Conservation (phyloP, 306 rosid genomes). For the Inga leiocalycina region DNA sequence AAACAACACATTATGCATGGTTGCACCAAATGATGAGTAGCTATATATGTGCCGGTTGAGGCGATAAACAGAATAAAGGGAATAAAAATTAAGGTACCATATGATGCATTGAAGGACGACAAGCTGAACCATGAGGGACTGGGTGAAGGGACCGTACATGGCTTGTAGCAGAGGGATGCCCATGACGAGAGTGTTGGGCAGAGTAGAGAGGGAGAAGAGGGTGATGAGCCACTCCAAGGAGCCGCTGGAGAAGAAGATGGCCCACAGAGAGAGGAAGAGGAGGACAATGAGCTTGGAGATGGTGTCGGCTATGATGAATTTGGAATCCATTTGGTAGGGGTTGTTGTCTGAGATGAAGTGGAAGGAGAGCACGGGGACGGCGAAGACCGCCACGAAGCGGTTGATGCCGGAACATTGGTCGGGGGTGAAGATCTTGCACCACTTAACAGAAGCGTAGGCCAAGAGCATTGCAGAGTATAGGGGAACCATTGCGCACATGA, state of each 20-base stretch:
- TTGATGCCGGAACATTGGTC: conserved; percentile 93
- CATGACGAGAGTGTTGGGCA: conserved; percentile 91
- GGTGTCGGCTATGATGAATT: conserved; percentile 75
- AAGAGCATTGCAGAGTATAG: conserved; percentile 84
- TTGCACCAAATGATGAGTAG: background rate
- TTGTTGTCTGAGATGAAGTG: conserved; percentile 82
- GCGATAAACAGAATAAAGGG: background rate
- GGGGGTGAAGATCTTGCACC: conserved; percentile 87
- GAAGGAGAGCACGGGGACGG: conserved; percentile 86
- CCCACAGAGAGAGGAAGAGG: conserved; percentile 56
- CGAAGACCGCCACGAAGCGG: conserved; percentile 84
- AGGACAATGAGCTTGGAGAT: conserved; percentile 68
- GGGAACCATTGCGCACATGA: conserved; percentile 88
- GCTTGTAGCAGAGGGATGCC: conserved; percentile 91
- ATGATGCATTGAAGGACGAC: conserved; percentile 89
- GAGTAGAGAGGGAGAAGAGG: conserved; percentile 74
- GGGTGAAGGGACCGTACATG: conserved; percentile 82
- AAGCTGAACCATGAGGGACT: conserved; percentile 81
- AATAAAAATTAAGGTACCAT: conserved; percentile 46
- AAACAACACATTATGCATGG: background rate
- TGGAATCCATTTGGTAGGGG: conserved; percentile 77
- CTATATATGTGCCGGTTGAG: background rate
- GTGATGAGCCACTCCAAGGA: conserved; percentile 84
- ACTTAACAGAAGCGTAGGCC: conserved; percentile 87
- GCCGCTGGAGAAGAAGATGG: conserved; percentile 50